Conservation (phyloP, 1,139 yeast species). For the Debaryomyces udenii region DNA sequence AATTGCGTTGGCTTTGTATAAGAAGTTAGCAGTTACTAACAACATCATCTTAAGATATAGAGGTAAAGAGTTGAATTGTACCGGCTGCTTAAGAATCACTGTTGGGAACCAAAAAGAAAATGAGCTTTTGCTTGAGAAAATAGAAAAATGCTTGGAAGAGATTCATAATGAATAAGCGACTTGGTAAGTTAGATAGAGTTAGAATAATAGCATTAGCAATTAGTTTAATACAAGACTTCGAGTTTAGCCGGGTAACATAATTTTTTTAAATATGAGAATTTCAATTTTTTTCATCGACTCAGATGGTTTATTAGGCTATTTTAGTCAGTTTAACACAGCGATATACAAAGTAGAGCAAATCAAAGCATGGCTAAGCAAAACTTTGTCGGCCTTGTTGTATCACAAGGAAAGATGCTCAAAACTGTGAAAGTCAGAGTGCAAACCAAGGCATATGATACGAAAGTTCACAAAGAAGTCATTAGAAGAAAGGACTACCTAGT, state of each 20-base stretch:
- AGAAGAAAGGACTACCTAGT: slow-evolving; percentile 84
- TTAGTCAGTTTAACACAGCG: no score
- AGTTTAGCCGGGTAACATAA: slow-evolving; percentile 5
- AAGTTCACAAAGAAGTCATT: slow-evolving; percentile 74
- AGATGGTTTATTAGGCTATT: no score
- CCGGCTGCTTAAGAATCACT: slow-evolving; percentile 84
- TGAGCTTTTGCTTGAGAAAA: slow-evolving; percentile 51
- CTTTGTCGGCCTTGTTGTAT: slow-evolving; percentile 87
- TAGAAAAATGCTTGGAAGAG: slow-evolving; percentile 31
- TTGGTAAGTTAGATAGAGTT: no score
- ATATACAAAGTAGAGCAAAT: neutral
- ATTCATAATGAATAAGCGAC: slow-evolving; percentile 1
- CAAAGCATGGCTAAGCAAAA: slow-evolving; percentile 79
- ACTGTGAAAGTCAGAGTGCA: slow-evolving; percentile 93
- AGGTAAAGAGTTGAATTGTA: slow-evolving; percentile 87
- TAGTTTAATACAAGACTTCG: neutral
- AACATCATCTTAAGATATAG: slow-evolving; percentile 87
- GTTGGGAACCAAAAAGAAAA: slow-evolving; percentile 85
- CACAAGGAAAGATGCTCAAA: slow-evolving; percentile 95
- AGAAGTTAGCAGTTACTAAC: slow-evolving; percentile 66
- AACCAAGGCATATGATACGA: slow-evolving; percentile 65
- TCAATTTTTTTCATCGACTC: slow-evolving; percentile 9
- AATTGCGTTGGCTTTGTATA: slow-evolving; percentile 70
- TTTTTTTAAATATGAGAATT: neutral
- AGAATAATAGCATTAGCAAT: neutral